These are phyloP conservation scores for Didymella exigua DNA, from an alignment of 2,329 filamentous ascomycete genomes.

Conservation along the genomic window DNA sequence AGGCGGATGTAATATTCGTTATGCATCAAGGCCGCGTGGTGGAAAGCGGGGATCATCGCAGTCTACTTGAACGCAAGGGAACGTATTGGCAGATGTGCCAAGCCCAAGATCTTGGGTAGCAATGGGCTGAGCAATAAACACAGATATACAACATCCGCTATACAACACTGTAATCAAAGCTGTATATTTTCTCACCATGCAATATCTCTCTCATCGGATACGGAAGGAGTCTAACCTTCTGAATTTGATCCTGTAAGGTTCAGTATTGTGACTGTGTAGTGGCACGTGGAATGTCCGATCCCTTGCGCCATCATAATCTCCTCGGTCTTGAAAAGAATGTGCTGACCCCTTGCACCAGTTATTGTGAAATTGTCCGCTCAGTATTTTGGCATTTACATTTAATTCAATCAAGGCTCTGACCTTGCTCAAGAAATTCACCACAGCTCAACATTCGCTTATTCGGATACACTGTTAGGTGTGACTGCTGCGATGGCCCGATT, in stretches of 20 bases:
- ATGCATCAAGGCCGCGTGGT: constrained; percentile 47
- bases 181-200: no score
- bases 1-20: constrained; percentile 51
- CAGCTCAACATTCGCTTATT: neutral
- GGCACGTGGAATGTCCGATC: neutral
- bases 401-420: neutral
- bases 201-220: no score
- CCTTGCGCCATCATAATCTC: neutral
- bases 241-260: neutral
- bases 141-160: no score
- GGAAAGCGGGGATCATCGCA: constrained; percentile 32
- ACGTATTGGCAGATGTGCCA: constrained; percentile 30
- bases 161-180: no score
- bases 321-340: neutral
- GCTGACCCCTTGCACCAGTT: neutral
- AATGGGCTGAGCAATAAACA: neutral
- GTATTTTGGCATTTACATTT: neutral
- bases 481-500: neutral
- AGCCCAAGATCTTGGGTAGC: constrained; percentile 11
- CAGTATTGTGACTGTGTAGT: neutral
- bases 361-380: neutral
- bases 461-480: neutral
- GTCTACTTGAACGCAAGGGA: constrained; percentile 14
- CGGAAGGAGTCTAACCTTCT: no score
- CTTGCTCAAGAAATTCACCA: no score